Conservation (phyloP, 2,329 filamentous ascomycete genomes). For the Botryotinia calthae region DNA sequence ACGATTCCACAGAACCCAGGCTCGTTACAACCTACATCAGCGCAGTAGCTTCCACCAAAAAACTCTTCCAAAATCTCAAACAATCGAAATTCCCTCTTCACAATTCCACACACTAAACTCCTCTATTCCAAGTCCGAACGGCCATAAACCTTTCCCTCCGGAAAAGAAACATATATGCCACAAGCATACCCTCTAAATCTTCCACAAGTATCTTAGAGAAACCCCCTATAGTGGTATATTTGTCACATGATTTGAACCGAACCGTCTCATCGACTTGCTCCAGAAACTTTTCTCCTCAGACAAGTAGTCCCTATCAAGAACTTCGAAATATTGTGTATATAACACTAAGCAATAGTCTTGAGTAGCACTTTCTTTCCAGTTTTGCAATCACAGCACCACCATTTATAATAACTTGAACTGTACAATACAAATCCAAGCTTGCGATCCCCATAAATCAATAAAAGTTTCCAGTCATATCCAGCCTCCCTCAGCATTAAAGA, state of each 20-base stretch:
- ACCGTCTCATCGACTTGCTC: accelerated
- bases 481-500: background rate
- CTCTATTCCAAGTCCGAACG: background rate
- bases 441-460: background rate
- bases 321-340: background rate
- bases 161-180: background rate
- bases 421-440: background rate
- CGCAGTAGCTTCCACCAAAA: background rate
- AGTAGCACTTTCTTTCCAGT: too few species aligned
- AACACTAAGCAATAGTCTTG: too few species aligned
- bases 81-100: background rate
- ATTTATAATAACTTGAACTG: too few species aligned
- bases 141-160: background rate
- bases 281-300: background rate
- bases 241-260: background rate
- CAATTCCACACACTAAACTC: background rate
- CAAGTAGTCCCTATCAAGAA: too few species aligned
- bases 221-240: background rate
- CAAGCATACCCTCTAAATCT: background rate
- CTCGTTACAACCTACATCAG: background rate
- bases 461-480: background rate
- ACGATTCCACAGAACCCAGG: background rate
- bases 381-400: too few species aligned
- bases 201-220: background rate
- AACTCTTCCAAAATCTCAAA: background rate